These are phyloP conservation scores for Parathielavia appendiculata DNA, from an alignment of 495 filamentous ascomycete species.

Conservation along the genomic window DNA sequence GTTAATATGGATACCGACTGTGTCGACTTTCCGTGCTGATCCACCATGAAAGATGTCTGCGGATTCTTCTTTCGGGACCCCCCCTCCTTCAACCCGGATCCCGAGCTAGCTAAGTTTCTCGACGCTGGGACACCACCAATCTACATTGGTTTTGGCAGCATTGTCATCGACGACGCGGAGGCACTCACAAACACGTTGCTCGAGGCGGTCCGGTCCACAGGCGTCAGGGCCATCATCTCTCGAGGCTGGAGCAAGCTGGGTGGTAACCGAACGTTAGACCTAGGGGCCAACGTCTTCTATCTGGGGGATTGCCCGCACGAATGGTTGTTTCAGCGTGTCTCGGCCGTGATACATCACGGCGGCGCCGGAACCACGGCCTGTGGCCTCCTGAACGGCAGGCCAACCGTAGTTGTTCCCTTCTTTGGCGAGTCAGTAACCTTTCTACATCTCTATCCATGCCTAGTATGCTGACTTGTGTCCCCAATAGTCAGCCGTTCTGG, in stretches of 20 bases:
- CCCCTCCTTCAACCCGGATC: constrained; percentile 52
- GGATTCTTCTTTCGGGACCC: constrained; percentile 62
- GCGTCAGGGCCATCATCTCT: constrained; percentile 67
- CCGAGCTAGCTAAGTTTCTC: constrained; percentile 50
- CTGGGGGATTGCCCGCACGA: constrained; percentile 74
- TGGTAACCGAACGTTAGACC: constrained; percentile 41
- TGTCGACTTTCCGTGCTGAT: too few relatives aligned
- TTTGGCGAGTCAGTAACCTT: constrained; percentile 55
- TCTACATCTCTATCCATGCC: background rate
- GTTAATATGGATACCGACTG: too few relatives aligned
- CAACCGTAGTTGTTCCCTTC: constrained; percentile 73
- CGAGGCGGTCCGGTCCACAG: constrained; percentile 57
- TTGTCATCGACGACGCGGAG: constrained; percentile 68
- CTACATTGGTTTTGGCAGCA: constrained; percentile 77
- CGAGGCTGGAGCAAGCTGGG: constrained; percentile 76
- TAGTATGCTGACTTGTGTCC: background rate
- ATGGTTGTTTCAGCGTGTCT: constrained; percentile 71
- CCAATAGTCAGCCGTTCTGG: constrained; percentile 63
- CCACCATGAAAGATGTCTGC: constrained; percentile 33
- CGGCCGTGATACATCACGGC: constrained; percentile 72
- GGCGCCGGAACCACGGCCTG: constrained; percentile 76
- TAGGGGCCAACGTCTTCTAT: constrained; percentile 57
- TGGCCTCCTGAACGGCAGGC: constrained; percentile 60
- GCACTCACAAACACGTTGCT: constrained; percentile 60
- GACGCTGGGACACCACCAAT: constrained; percentile 58